phyloP scores from a whole-genome alignment of 2,329 filamentous ascomycete species.

The Monilinia polystroma region DNA sequence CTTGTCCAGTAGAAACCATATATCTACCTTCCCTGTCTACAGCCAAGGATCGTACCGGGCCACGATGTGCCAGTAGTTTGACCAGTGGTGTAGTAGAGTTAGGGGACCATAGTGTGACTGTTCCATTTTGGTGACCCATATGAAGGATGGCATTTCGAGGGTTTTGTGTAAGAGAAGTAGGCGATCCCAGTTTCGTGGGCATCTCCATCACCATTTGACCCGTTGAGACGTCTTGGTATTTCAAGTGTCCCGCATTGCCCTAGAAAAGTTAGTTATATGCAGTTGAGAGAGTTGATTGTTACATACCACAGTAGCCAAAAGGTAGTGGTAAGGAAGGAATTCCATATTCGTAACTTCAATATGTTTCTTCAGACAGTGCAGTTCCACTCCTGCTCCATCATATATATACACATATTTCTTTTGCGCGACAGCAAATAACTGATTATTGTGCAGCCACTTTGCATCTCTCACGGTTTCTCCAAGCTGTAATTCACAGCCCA shows the following conservation, averaged over 20 bases:
- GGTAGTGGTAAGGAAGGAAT: conserved; percentile 94
- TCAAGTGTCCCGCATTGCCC: conserved; percentile 79
- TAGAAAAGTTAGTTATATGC: conserved; percentile 37
- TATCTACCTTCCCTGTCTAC: conserved; percentile 89
- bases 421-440: conserved; percentile 91
- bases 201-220: conserved; percentile 85
- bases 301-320: conserved; percentile 79
- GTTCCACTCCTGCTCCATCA: conserved; percentile 83
- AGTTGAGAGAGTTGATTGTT: neutral
- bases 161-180: conserved; percentile 83
- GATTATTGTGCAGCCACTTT: conserved; percentile 91
- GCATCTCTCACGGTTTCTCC: conserved; percentile 87
- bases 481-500: conserved; percentile 88
- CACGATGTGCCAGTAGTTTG: conserved; percentile 85
- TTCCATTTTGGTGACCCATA: conserved; percentile 91
- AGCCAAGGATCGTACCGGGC: conserved; percentile 81
- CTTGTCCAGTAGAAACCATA: conserved; percentile 92
- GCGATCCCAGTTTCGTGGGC: conserved; percentile 78
- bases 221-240: conserved; percentile 94
- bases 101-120: conserved; percentile 93
- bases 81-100: conserved; percentile 84
- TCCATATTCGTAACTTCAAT: conserved; percentile 91
- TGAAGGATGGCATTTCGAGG: conserved; percentile 90
- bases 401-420: conserved; percentile 98
- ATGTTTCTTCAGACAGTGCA: conserved; percentile 89